Conservation (phyloP, 1,284 basidiomycete species). For the Ceratobasidium sp. region DNA sequence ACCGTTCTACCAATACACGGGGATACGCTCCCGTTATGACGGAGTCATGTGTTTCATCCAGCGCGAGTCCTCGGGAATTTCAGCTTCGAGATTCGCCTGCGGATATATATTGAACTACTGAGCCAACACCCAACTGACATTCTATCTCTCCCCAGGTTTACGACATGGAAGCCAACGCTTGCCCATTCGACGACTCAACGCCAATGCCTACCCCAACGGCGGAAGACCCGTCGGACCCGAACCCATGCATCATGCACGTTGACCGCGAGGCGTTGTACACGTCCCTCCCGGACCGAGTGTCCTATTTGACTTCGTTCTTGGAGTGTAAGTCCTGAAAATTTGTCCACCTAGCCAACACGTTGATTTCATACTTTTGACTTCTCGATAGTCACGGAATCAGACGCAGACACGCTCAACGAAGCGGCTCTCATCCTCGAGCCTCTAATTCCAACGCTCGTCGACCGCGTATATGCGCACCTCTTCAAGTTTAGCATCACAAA, state of each 20-base stretch:
- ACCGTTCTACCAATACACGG: background rate
- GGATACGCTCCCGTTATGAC: background rate
- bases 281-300: constrained; percentile 32
- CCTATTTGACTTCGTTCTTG: constrained; percentile 20
- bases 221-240: background rate
- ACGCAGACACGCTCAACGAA: constrained; percentile 32
- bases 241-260: constrained; percentile 1
- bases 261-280: constrained; percentile 33
- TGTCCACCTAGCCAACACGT: background rate
- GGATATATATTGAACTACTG: background rate
- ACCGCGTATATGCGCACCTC: constrained; percentile 32
- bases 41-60: background rate
- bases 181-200: constrained; percentile 5
- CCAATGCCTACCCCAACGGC: background rate
- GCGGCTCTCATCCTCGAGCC: constrained; percentile 36
- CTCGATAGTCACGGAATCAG: constrained; percentile 23
- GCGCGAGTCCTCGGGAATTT: background rate
- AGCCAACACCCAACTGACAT: background rate
- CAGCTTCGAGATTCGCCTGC: constrained; percentile 1
- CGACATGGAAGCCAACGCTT: background rate
- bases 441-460: constrained; percentile 24
- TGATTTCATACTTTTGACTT: background rate
- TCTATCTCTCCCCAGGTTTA: background rate
- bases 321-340: constrained; percentile 5
- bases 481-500: constrained; percentile 38